Evolutionary conservation across 495 filamentous ascomycete species (phyloP), one percentile per base, ranked within the genome.

Genomic region (Aspergillus steynii): DNA sequence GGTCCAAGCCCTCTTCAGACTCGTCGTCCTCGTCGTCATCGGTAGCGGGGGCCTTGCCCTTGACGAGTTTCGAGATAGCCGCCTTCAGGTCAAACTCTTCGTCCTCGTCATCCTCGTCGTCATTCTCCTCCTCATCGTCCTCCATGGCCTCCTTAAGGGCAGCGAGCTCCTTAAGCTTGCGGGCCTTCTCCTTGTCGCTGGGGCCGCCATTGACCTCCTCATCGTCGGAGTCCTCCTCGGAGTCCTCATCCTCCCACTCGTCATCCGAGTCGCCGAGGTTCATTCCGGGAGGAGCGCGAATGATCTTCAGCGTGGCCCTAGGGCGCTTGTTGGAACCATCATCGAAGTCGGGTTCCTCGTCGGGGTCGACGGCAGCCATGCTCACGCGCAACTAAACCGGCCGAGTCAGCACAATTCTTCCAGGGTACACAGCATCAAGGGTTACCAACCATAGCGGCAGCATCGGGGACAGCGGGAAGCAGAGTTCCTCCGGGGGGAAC

Each of bases 351-450:
- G 90, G 86, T 51, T 78, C 81, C 62, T 90, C 89, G 67, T 85
- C 90, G 37, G 95, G 95, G 73, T 99, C 93, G 68, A 99, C 88
- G 67, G 95, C 95, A 67, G 96, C 95, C 95, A 99, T 99, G 68
- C 92, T 97, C 65, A 99, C 89, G 68, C 91, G 93, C 79, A 96
- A 92, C 93, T 97, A 1, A 20, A 46, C 46, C 52, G 50, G 45
- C 49, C 28, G 45, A 60, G 50, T 53, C 46, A 53, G 28, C 55
- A 20, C 26, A 20, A 10, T 1, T 14, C 1, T 1, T n/a, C 5
- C 15, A 10, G 26, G n/a, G 29, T 20, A 29, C 25, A 5, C 7
- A 0, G 8, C 29, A 14, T 32, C 14, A 50, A 12, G 8, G 3
- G 47, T 31, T 45, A 88, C 92, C 80, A 76, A 97, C 93, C 74